Evolutionary conservation across 2,329 filamentous ascomycete genomes (phyloP).

Genomic region (Anthostomella pinea): DNA sequence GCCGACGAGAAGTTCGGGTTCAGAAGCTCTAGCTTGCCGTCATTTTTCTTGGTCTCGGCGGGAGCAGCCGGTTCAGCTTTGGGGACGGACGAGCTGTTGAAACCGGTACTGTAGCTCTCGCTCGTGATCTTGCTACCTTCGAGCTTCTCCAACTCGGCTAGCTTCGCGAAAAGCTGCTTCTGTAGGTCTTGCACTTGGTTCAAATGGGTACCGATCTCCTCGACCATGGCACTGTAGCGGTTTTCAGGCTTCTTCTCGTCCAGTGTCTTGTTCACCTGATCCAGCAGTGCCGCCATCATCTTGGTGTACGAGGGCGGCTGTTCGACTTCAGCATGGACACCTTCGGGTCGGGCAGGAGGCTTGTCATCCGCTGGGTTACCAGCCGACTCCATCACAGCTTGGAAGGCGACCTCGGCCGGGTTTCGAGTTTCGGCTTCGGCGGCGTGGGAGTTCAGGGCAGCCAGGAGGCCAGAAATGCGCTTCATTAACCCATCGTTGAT

Average conservation of each 20-base stretch:
- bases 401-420: conserved; percentile 82
- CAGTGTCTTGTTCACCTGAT: conserved; percentile 84
- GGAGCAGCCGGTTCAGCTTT: conserved; percentile 34
- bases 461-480: conserved; percentile 77
- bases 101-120: conserved; percentile 82
- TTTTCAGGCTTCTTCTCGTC: conserved; percentile 71
- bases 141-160: conserved; percentile 79
- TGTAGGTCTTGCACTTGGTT: conserved; percentile 77
- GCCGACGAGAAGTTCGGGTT: conserved; percentile 59
- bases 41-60: conserved; percentile 44
- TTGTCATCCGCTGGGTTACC: conserved; percentile 70
- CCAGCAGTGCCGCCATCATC: conserved; percentile 97
- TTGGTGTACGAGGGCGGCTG: conserved; percentile 83
- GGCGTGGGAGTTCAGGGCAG: conserved; percentile 70
- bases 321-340: conserved; percentile 72
- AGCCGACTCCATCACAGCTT: conserved; percentile 80
- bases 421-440: conserved; percentile 61
- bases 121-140: conserved; percentile 91
- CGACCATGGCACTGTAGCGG: conserved; percentile 72
- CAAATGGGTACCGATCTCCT: conserved; percentile 74
- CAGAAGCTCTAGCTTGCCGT: conserved; percentile 65
- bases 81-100: conserved; percentile 77
- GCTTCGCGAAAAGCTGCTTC: conserved; percentile 67
- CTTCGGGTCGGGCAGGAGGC: conserved; percentile 71
- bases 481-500: conserved; percentile 88